Base-by-base conservation (phyloP, 495 filamentous ascomycete species). In the Venustampulla echinocandica region DNA sequence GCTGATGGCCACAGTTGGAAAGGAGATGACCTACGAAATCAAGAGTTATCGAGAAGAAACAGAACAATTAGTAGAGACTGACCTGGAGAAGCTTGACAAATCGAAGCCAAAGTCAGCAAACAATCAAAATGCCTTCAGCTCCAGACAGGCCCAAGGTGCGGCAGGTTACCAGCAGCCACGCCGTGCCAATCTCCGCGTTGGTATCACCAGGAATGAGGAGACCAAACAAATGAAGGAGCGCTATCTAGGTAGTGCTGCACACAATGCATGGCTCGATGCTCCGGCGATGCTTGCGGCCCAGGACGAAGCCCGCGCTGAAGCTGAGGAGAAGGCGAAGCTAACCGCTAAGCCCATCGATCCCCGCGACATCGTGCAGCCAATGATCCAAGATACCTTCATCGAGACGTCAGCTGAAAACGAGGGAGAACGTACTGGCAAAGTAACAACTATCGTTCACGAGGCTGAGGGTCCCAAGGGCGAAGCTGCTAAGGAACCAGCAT, bases 51-150 rank as follows among this genome's bases (percentile, higher is more conserved):
- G 58, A 2, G 59, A 74, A 24, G 85, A 88, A 14, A 74, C 81
- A 2, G 77, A 93, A 67, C 87, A 96, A 59, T 76, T 95, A 55
- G 85, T 93, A 2, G 72, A 79, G 44, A 98, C 92, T 0, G 92
- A 97, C 62, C 49, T 89, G 45, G 82, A 90, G 37, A 61, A 28
- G 42, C 54, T 64, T 17, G 59, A 63, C 44, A 60, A 40, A 55
- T 30, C 36, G 3, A 49, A 44, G 11, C 19, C 17, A 15, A 14
- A 46, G 13, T 17, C 42, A 22, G 3, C 19, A 21, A 23, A 35
- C 2, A 32, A 42, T 7, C n/a, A n/a, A 41, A 30, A 34, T 33
- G 10, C 10, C 21, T 40, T 21, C 18, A 9, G 6, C 11, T 14
- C 33, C 5, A 35, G n/a, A 4, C 11, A 15, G 4, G 5, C n/a